Evolutionary conservation across 495 filamentous ascomycete genomes (phyloP).

Genomic region (Daldinia grandis): DNA sequence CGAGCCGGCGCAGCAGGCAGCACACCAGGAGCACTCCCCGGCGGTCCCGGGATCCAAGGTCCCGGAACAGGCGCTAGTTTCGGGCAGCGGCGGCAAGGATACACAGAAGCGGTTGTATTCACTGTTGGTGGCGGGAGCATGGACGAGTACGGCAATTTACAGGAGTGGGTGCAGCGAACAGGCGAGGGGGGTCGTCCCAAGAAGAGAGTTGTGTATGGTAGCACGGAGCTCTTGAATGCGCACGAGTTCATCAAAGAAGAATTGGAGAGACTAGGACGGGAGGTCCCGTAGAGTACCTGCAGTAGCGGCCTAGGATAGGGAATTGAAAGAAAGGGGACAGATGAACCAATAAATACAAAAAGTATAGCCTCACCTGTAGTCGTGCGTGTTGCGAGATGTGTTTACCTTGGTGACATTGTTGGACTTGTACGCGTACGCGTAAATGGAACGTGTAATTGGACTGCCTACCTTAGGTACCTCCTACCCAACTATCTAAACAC

Average conservation of each 20-base stretch:
- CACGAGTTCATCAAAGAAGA: slow-evolving; percentile 85
- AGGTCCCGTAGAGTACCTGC: slow-evolving; percentile 46
- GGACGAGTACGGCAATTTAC: slow-evolving; percentile 98
- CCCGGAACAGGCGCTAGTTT: slow-evolving; percentile 85
- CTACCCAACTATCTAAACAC: no score
- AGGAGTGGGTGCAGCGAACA: slow-evolving; percentile 90
- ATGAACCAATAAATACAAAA: neutral
- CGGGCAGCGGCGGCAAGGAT: slow-evolving; percentile 91
- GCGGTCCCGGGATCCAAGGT: slow-evolving; percentile 54
- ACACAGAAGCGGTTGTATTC: slow-evolving; percentile 95
- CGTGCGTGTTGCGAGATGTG: neutral
- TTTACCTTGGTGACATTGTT: neutral
- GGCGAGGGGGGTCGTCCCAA: slow-evolving; percentile 63
- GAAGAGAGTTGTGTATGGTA: slow-evolving; percentile 91
- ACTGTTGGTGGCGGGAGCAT: slow-evolving; percentile 97
- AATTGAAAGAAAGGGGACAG: neutral
- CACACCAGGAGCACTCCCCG: slow-evolving; percentile 54
- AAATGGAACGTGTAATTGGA: no score
- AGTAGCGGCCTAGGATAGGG: neutral
- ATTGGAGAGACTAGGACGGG: slow-evolving; percentile 75
- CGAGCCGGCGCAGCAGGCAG: slow-evolving; percentile 51
- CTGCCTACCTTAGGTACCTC: no score
- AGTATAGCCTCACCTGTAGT: neutral
- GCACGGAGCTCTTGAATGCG: slow-evolving; percentile 92
- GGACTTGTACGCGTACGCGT: neutral